A percentile compares a stretch with the other conserved stretches of the same genome.
Evolutionary conservation across 768 basidiomycete genomes (phyloP).

Genomic region (Phylloporus sp.): DNA sequence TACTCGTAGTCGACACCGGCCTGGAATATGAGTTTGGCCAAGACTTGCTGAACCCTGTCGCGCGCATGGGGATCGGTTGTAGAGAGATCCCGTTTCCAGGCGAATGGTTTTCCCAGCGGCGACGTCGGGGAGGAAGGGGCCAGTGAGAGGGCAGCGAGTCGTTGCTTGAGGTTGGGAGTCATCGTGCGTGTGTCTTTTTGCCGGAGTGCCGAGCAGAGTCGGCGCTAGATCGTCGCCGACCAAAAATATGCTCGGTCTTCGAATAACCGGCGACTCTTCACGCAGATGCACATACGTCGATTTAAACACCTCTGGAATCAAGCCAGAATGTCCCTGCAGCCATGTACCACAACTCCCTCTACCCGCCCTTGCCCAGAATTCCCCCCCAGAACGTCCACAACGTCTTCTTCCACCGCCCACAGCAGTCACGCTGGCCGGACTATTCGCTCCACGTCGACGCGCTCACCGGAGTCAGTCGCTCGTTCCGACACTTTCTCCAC

Average conservation of each 20-base stretch:
- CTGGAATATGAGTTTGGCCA: constrained; percentile 75
- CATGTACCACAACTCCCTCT: constrained; percentile 58
- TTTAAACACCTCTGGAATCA: too few species aligned
- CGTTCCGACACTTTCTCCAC: constrained; percentile 45
- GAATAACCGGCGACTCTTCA: too few species aligned
- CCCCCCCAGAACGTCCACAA: constrained; percentile 54
- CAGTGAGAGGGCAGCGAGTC: constrained; percentile 57
- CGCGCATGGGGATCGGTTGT: constrained; percentile 26
- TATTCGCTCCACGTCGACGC: constrained; percentile 54
- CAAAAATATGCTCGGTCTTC: too few species aligned
- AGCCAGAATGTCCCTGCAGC: too few species aligned
- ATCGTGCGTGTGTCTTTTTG: too few species aligned
- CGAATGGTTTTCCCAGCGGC: constrained; percentile 40
- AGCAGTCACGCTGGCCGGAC: constrained; percentile 52
- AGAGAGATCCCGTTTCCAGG: constrained; percentile 43
- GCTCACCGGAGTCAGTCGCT: constrained; percentile 41
- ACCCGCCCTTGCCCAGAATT: constrained; percentile 44
- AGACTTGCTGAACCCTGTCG: constrained; percentile 56
- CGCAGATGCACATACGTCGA: too few species aligned
- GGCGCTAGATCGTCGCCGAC: too few species aligned
- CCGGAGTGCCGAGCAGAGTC: too few species aligned
- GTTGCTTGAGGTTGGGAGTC: constrained; percentile 55
- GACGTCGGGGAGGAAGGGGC: constrained; percentile 47
- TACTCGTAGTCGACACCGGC: constrained; percentile 90
- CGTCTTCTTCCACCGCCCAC: constrained; percentile 49